Percentiles rank a stretch among this genome's conserved stretches.
Evolutionary conservation across 2,329 filamentous ascomycete species (phyloP).

Genomic region (Aaosphaeria pasadenensis): DNA sequence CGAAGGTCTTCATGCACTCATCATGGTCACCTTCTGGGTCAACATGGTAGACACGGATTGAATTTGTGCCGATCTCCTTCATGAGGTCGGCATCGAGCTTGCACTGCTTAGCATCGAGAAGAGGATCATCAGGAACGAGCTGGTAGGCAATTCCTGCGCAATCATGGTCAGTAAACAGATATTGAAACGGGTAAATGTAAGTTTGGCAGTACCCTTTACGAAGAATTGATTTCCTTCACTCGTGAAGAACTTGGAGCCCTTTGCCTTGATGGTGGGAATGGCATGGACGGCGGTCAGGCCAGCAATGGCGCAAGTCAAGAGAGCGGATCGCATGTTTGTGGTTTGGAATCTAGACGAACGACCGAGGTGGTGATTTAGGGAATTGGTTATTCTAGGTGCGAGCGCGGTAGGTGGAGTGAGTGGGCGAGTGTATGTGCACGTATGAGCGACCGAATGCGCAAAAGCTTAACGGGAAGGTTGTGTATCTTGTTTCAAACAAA

Average conservation of each 20-base stretch:
- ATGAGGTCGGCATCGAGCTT: slow-evolving; percentile 71
- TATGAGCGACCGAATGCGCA: too few relatives aligned
- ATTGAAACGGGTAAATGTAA: background rate
- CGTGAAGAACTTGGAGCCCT: slow-evolving; percentile 83
- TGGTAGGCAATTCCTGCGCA: slow-evolving; percentile 69
- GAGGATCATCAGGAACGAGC: slow-evolving; percentile 67
- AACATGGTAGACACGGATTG: slow-evolving; percentile 87
- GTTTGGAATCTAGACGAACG: background rate
- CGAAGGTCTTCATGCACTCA: slow-evolving; percentile 78
- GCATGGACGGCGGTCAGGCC: slow-evolving; percentile 40
- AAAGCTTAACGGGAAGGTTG: too few relatives aligned
- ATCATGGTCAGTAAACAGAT: background rate
- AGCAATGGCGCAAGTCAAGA: slow-evolving; percentile 19
- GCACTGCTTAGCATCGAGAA: slow-evolving; percentile 74
- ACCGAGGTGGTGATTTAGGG: too few relatives aligned
- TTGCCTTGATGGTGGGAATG: slow-evolving; percentile 55
- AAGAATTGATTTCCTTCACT: slow-evolving; percentile 78
- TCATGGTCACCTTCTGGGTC: slow-evolving; percentile 68
- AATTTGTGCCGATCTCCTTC: slow-evolving; percentile 76
- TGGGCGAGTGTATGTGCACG: too few relatives aligned
- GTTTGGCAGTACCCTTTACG: slow-evolving; percentile 63
- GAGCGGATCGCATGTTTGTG: slow-evolving; percentile 15
- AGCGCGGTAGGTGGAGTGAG: too few relatives aligned
- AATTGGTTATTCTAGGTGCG: too few relatives aligned
- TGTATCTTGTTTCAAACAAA: too few relatives aligned